Percentiles rank a stretch among this genome's conserved stretches.
phyloP scores from a whole-genome alignment of 2,329 filamentous ascomycete genomes.

The Fusarium odoratissimum region DNA sequence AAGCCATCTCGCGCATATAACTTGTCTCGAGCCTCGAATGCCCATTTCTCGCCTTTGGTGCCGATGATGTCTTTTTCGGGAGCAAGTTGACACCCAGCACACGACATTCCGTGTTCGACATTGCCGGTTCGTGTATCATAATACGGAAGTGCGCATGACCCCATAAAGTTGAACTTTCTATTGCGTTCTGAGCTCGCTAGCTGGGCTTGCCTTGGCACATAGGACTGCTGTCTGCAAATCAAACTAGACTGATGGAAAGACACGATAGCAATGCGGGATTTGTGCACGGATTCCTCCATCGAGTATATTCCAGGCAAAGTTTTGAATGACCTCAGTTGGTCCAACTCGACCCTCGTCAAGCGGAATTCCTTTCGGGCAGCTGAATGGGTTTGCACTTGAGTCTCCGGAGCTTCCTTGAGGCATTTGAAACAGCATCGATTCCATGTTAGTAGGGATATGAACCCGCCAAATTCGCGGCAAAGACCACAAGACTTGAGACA shows the following conservation, averaged over 20 bases:
- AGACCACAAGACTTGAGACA: slow-evolving; percentile 46
- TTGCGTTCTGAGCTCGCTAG: background rate
- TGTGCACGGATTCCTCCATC: background rate
- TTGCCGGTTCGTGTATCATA: background rate
- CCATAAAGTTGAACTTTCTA: background rate
- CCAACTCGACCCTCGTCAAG: background rate
- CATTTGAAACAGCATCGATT: slow-evolving; percentile 48
- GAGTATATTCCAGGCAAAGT: background rate
- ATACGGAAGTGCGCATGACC: background rate
- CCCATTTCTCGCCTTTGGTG: background rate
- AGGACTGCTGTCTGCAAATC: accelerated
- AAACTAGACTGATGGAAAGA: background rate
- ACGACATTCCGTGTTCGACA: background rate
- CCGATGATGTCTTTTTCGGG: slow-evolving; percentile 1
- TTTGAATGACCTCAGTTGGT: background rate
- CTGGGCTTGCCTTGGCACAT: background rate
- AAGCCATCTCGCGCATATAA: background rate
- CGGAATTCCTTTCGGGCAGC: background rate
- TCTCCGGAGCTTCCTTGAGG: slow-evolving; percentile 25
- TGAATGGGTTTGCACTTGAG: background rate
- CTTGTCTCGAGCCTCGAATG: background rate
- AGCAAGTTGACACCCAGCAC: background rate
- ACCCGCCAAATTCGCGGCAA: slow-evolving; percentile 42
- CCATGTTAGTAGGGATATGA: slow-evolving; percentile 45
- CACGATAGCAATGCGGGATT: background rate